Evolutionary conservation across 1,284 basidiomycete species (phyloP).

Genomic region (Ustilago nuda): DNA sequence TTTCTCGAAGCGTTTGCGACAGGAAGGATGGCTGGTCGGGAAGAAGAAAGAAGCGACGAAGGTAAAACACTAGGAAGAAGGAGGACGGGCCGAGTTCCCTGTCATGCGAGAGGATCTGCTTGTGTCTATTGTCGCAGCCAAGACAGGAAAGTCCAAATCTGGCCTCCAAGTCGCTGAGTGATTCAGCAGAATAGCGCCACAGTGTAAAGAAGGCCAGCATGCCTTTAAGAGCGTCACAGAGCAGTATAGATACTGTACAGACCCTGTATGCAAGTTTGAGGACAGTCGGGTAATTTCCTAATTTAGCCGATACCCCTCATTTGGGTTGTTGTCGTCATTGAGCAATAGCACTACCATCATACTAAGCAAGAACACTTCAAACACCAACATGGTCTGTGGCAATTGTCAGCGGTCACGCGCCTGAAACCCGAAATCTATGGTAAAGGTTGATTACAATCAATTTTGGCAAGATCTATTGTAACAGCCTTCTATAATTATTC

Average conservation of each 20-base stretch:
- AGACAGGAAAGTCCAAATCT: background rate
- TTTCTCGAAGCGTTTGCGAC: background rate
- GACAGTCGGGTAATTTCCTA: too few species aligned
- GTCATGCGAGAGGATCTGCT: background rate
- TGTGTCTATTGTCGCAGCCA: background rate
- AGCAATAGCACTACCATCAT: too few species aligned
- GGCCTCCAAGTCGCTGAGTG: slow-evolving; percentile 8
- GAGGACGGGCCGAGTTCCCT: background rate
- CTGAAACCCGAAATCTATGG: too few species aligned
- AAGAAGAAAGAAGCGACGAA: background rate
- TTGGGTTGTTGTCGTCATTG: too few species aligned
- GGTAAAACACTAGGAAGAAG: background rate
- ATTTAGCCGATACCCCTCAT: too few species aligned
- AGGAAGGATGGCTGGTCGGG: background rate
- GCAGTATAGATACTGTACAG: background rate
- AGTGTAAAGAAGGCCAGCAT: background rate
- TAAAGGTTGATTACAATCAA: too few species aligned
- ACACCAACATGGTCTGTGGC: too few species aligned
- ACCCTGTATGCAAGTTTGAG: too few species aligned
- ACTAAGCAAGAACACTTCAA: too few species aligned
- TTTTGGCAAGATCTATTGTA: too few species aligned
- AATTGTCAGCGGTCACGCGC: too few species aligned
- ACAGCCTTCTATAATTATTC: too few species aligned
- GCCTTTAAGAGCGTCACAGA: background rate
- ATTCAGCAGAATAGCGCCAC: slow-evolving; percentile 14